Base-by-base conservation (phyloP, 2,329 filamentous ascomycete species). In the Colletotrichum sp. region DNA sequence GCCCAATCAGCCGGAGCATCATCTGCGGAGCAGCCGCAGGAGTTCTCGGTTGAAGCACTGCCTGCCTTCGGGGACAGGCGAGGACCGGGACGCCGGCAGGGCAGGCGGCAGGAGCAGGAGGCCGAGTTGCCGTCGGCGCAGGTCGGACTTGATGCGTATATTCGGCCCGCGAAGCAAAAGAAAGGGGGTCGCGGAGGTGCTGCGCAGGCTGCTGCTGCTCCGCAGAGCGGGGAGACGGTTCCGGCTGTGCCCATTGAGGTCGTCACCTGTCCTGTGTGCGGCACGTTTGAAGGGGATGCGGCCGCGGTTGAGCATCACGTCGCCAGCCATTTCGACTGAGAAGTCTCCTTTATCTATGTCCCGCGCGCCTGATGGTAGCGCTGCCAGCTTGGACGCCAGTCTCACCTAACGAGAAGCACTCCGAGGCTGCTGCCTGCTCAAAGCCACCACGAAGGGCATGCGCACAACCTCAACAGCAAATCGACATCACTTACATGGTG, bases 221-320 rank as follows among this genome's bases (percentile, higher is more conserved):
- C 21, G 4, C n/a, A 28, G 0, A 30, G 0, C 5, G 30, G n/a
- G 30, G 30, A 49, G 3, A 8, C 28, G 24, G 36, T 15, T 3
- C 7, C 32, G 30, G 52, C 15, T 10, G 65, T 62, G 21, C 77
- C 73, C 5, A 78, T 39, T 1, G 77, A 79, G 10, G 36, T 63
- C 10, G 77, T 83, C 7, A 87, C 83, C 7, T 95, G 93, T 81
- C 93, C 93, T 0, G 91, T 95, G 2, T 95, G 93, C 81, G 88
- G 88, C 5, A 84, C 80, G 0, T 95, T 95, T 81, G 89, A 93
- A 78, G 93, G 93, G 2, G 93, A 95, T 78, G 93, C 93, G 79
- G 85, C 86, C 1, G 93, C 93, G 10, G 92, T 95, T 12, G 90
- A 90, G 12, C 89, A 93, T 82, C 93, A 95, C 80, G 92, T 95